Percentiles rank a stretch among this genome's conserved stretches.
phyloP scores from a whole-genome alignment of 2,329 filamentous ascomycete genomes.

The Fusarium sp. region DNA sequence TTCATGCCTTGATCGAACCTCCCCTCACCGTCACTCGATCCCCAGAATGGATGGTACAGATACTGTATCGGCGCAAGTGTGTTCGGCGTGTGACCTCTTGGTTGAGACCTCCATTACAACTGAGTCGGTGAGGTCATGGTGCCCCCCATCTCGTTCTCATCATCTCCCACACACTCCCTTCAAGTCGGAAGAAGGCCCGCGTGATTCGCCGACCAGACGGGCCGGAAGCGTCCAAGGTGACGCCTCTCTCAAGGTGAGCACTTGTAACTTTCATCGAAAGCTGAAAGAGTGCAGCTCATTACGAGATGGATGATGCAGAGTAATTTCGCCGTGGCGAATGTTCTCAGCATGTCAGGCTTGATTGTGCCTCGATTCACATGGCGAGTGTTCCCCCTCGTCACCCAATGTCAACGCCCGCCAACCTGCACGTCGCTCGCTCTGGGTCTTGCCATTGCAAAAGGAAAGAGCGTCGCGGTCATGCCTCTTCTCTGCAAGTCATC shows the following conservation, averaged over 20 bases:
- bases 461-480: conserved; percentile 1
- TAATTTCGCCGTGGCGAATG: conserved; percentile 4
- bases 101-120: conserved; percentile 21
- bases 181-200: conserved; percentile 11
- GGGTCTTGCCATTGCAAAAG: background rate
- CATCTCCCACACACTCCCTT: conserved; percentile 4
- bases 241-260: background rate
- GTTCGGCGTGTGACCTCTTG: conserved; percentile 15
- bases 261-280: background rate
- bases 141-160: background rate
- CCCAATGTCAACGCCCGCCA: background rate
- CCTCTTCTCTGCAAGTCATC: conserved; percentile 1
- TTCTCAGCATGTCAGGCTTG: background rate
- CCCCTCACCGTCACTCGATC: background rate
- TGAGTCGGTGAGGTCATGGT: conserved; percentile 30
- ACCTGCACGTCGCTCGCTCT: background rate
- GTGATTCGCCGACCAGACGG: conserved; percentile 19
- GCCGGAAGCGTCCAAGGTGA: conserved; percentile 1
- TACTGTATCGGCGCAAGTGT: conserved; percentile 10
- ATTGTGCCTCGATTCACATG: conserved; percentile 3
- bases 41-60: background rate
- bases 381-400: background rate
- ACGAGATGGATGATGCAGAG: conserved; percentile 10
- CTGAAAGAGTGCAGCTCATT: conserved; percentile 9
- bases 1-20: conserved; percentile 9